These are phyloP conservation scores for Globisporangium radiosum DNA, from an alignment of 352 stramenopile genomes.

Conservation along the genomic window DNA sequence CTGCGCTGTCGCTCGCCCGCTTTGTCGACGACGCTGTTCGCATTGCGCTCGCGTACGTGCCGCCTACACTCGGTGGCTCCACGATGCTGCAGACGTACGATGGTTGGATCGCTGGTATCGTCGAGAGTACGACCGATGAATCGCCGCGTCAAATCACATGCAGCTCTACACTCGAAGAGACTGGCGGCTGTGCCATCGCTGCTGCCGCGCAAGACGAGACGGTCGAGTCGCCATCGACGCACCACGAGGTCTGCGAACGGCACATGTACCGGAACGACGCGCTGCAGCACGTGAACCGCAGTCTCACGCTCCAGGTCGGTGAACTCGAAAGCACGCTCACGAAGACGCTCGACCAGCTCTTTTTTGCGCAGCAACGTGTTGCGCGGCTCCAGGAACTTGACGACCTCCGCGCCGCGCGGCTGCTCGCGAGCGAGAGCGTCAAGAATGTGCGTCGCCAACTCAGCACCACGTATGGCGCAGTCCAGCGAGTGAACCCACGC, in stretches of 20 bases:
- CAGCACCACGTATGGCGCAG: neutral
- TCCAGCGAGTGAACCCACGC: neutral
- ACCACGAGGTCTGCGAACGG: slow-evolving; percentile 5
- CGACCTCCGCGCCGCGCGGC: slow-evolving; percentile 1
- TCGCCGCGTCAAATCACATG: neutral
- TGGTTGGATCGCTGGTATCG: slow-evolving; percentile 5
- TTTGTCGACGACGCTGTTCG: slow-evolving; percentile 2
- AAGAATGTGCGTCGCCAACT: slow-evolving; percentile 1
- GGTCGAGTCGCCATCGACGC: neutral
- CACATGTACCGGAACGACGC: slow-evolving; percentile 10
- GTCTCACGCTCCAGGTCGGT: slow-evolving; percentile 11
- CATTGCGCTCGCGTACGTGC: slow-evolving; percentile 2
- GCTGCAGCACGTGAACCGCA: slow-evolving; percentile 7
- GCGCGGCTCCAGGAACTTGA: slow-evolving; percentile 11
- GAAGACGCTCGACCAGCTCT: slow-evolving; percentile 2
- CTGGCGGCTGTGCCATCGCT: neutral
- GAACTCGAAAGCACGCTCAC: slow-evolving; percentile 7
- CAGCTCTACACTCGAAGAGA: neutral
- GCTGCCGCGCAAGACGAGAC: neutral
- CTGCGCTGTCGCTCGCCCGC: neutral
- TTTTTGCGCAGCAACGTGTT: slow-evolving; percentile 9
- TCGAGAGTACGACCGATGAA: neutral
- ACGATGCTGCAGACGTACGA: slow-evolving; percentile 13
- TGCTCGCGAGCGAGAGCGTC: neutral
- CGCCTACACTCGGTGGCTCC: slow-evolving; percentile 4